phyloP scores from a whole-genome alignment of 116 monocot genomes.

The Zostera marina region DNA sequence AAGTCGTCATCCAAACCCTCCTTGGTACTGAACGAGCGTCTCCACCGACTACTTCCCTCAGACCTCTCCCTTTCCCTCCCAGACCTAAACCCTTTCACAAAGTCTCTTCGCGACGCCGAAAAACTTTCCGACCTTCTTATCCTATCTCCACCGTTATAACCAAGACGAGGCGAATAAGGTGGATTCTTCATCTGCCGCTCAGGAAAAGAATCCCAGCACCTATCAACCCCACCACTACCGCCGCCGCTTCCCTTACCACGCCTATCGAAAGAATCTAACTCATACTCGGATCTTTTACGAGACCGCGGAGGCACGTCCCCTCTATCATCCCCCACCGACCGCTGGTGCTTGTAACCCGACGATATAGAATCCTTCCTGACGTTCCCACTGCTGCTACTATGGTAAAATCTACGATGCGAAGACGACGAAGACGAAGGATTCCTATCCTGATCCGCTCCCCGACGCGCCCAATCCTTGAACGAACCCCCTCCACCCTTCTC shows the following conservation, averaged over 20 bases:
- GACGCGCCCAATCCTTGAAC: conserved; percentile 21
- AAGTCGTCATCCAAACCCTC: conserved; percentile 7
- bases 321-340: conserved; percentile 15
- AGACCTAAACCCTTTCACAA: conserved; percentile 37
- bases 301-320: conserved; percentile 10
- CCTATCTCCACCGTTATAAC: conserved; percentile 19
- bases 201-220: conserved; percentile 27
- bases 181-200: conserved; percentile 19
- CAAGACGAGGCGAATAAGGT: conserved; percentile 17
- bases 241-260: conserved; percentile 33
- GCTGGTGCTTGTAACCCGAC: conserved; percentile 7
- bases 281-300: conserved; percentile 34
- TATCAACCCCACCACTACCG: conserved; percentile 19
- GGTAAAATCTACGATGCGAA: conserved; percentile 26
- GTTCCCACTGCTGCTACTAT: conserved; percentile 1
- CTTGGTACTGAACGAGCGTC: conserved; percentile 16
- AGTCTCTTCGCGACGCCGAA: conserved; percentile 32
- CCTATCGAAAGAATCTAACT: conserved; percentile 9
- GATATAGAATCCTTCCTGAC: conserved; percentile 11
- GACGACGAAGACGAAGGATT: conserved; percentile 8
- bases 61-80: conserved; percentile 32
- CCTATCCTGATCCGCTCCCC: conserved; percentile 20
- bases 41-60: conserved; percentile 22
- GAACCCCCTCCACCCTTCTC: conserved; percentile 1
- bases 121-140: conserved; percentile 40